Conservation (phyloP, 2,329 filamentous ascomycete species). For the Fusarium mexicanum region DNA sequence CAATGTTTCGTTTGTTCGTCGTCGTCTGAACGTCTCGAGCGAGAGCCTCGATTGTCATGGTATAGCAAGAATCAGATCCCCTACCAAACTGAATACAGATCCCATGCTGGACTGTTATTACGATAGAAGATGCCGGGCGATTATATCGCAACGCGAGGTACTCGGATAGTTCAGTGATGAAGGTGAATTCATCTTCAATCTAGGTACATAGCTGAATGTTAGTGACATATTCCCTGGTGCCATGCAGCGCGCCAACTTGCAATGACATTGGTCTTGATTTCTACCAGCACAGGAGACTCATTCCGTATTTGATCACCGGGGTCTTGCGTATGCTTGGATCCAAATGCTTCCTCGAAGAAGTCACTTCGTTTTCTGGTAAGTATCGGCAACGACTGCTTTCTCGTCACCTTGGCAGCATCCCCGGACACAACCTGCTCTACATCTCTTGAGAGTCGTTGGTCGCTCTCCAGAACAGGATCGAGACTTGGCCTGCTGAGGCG, state of each 20-base stretch:
- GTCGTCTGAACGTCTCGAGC: constrained; percentile 74
- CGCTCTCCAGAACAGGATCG: constrained; percentile 46
- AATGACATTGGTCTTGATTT: constrained; percentile 48
- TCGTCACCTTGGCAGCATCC: constrained; percentile 22
- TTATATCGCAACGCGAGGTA: constrained; percentile 80
- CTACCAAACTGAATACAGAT: constrained; percentile 79
- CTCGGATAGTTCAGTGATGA: constrained; percentile 78
- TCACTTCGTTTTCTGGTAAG: constrained; percentile 35
- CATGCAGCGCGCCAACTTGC: constrained; percentile 25
- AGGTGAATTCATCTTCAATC: constrained; percentile 78
- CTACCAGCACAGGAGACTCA: constrained; percentile 69
- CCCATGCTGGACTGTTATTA: constrained; percentile 80
- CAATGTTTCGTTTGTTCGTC: constrained; percentile 83
- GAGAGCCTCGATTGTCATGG: constrained; percentile 77
- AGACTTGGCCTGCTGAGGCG: constrained; percentile 35
- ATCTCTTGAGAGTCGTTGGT: constrained; percentile 33
- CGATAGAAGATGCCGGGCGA: constrained; percentile 76
- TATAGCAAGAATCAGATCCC: constrained; percentile 81
- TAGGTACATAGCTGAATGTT: constrained; percentile 46
- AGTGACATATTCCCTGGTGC: not conserved
- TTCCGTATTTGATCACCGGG: constrained; percentile 58
- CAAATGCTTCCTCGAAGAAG: constrained; percentile 60
- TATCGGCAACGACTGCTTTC: constrained; percentile 33
- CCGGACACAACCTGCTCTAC: constrained; percentile 15
- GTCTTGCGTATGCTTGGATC: constrained; percentile 36